phyloP scores from a whole-genome alignment of 495 filamentous ascomycete genomes.

The Sporormia fimetaria region DNA sequence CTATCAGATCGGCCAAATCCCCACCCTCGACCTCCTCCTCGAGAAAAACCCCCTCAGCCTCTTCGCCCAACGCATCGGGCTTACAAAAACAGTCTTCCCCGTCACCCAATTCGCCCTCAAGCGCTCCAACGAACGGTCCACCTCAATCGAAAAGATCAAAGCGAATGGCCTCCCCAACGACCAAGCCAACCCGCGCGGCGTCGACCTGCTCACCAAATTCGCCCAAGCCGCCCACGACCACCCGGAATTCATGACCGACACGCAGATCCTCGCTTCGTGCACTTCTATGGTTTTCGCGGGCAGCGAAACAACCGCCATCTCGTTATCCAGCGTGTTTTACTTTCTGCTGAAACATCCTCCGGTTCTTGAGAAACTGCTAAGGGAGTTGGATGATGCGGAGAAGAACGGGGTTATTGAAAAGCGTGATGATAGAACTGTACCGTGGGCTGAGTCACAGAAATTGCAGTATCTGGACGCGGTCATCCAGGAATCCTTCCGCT shows the following conservation, averaged over 20 bases:
- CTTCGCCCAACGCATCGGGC: slow-evolving; percentile 31
- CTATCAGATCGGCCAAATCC: slow-evolving; percentile 39
- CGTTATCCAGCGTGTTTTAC: slow-evolving; percentile 33
- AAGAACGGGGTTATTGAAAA: slow-evolving; percentile 28
- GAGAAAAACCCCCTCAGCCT: slow-evolving; percentile 41
- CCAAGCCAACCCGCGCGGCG: slow-evolving; percentile 30
- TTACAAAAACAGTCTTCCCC: slow-evolving; percentile 47
- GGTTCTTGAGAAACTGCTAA: slow-evolving; percentile 32
- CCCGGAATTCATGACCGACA: slow-evolving; percentile 54
- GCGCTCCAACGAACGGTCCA: slow-evolving; percentile 44
- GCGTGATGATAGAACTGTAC: slow-evolving; percentile 28
- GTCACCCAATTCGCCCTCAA: slow-evolving; percentile 50
- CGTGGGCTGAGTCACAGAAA: slow-evolving; percentile 36
- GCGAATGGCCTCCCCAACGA: slow-evolving; percentile 24
- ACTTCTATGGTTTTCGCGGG: slow-evolving; percentile 49
- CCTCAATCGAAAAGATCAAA: slow-evolving; percentile 34
- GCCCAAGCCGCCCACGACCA: slow-evolving; percentile 37
- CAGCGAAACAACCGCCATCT: slow-evolving; percentile 36
- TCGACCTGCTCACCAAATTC: slow-evolving; percentile 41
- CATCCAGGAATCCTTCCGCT: slow-evolving; percentile 56
- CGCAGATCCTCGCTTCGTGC: slow-evolving; percentile 52
- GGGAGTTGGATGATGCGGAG: slow-evolving; percentile 33
- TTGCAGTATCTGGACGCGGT: slow-evolving; percentile 55
- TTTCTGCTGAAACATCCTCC: slow-evolving; percentile 32
- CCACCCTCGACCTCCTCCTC: slow-evolving; percentile 40